Conservation (phyloP, 2,329 filamentous ascomycete species). For the Anisogramma anomala region DNA sequence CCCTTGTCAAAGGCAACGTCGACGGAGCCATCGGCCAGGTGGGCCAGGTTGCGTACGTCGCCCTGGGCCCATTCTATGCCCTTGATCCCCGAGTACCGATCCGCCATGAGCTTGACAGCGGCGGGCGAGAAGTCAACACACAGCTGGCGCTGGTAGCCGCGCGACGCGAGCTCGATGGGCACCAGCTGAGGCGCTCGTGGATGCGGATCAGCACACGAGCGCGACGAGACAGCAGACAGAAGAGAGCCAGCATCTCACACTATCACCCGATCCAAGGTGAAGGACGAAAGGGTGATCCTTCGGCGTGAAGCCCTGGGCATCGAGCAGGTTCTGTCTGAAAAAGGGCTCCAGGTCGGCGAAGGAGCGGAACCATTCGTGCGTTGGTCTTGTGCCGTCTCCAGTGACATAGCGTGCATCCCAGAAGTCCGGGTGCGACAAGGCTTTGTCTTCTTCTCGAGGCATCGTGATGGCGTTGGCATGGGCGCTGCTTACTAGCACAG, state of each 20-base stretch:
- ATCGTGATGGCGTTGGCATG: too few species aligned
- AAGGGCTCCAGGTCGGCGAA: constrained; percentile 38
- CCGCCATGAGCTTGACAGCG: constrained; percentile 40
- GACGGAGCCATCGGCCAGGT: constrained; percentile 29
- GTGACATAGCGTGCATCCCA: constrained; percentile 39
- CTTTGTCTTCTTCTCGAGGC: constrained; percentile 18
- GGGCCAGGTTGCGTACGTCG: constrained; percentile 40
- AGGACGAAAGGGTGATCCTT: constrained; percentile 32
- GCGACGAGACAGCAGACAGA: background rate
- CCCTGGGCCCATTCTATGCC: constrained; percentile 37
- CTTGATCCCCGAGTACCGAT: constrained; percentile 26
- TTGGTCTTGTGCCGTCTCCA: constrained; percentile 26
- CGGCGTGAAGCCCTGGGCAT: constrained; percentile 16
- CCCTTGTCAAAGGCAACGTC: constrained; percentile 45
- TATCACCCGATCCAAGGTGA: constrained; percentile 47
- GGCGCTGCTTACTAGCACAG: too few species aligned
- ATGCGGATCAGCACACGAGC: too few species aligned
- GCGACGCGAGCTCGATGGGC: constrained; percentile 33
- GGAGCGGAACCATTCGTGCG: constrained; percentile 43
- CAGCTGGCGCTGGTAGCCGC: constrained; percentile 39
- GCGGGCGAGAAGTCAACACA: constrained; percentile 46
- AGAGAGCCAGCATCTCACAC: constrained; percentile 27
- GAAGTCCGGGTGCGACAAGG: constrained; percentile 31
- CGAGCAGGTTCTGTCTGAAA: constrained; percentile 32
- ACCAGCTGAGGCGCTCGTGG: constrained; percentile 36